Evolutionary conservation across 495 filamentous ascomycete species (phyloP).

Genomic region (Trichoderma asperelloides): DNA sequence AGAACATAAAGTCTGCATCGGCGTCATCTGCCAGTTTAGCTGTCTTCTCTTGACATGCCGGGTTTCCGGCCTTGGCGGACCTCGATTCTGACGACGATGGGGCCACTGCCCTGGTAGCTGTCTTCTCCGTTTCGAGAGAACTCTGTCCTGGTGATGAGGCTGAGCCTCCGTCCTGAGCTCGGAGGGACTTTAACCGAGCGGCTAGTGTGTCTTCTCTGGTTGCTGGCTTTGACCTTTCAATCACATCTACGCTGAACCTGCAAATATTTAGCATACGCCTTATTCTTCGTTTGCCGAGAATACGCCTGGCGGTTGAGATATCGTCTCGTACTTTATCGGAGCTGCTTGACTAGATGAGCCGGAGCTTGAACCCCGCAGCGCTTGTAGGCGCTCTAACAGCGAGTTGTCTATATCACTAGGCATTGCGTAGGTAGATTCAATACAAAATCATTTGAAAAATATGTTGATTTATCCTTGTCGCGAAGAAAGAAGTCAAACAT

Average conservation of each 20-base stretch:
- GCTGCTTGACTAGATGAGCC: not conserved
- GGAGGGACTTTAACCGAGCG: constrained; percentile 33
- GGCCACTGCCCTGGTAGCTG: not conserved
- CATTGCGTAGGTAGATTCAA: not conserved
- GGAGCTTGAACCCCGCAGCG: constrained; percentile 8
- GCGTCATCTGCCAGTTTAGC: not conserved
- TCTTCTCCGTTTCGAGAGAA: not conserved
- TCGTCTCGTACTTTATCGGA: not conserved
- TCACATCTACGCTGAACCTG: constrained; percentile 4
- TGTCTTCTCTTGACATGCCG: not conserved
- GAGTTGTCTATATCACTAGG: constrained; percentile 6
- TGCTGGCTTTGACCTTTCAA: constrained; percentile 10
- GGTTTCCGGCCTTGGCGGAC: not conserved
- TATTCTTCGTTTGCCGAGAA: no score
- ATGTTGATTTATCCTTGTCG: not conserved
- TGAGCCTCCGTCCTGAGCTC: constrained; percentile 13
- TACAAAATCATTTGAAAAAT: not conserved
- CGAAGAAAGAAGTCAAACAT: not conserved
- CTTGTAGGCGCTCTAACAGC: constrained; percentile 8
- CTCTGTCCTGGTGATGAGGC: not conserved
- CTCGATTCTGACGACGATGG: not conserved
- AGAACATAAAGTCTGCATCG: constrained; percentile 15
- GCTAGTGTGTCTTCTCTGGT: constrained; percentile 36
- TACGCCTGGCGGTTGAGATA: not conserved
- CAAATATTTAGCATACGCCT: not conserved